These are phyloP conservation scores for Chlorella sorokiniana DNA, from an alignment of 139 green algal species.

Conservation along the genomic window DNA sequence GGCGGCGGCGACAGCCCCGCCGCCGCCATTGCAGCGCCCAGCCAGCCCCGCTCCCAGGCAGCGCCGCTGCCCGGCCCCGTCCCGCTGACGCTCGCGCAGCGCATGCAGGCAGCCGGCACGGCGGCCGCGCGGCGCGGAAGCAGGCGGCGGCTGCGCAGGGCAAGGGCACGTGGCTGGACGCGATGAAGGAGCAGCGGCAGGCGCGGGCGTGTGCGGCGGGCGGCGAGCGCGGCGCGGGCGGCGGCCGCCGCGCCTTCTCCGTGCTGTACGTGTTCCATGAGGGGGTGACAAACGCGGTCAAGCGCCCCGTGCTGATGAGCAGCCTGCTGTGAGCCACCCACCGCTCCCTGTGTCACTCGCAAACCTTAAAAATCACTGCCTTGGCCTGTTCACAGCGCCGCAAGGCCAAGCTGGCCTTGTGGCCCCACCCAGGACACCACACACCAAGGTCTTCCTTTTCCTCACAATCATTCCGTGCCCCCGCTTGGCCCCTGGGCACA, in stretches of 20 bases:
- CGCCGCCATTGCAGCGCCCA: not conserved
- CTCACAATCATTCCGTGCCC: too few species aligned
- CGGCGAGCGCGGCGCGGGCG: not conserved
- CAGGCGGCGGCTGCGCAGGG: not conserved
- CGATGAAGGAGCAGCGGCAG: conserved; percentile 36
- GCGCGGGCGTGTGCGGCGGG: conserved; percentile 5
- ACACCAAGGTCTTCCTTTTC: too few species aligned
- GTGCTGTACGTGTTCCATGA: conserved; percentile 92
- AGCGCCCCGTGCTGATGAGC: conserved; percentile 74
- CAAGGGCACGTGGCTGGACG: conserved; percentile 63
- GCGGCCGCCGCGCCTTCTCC: conserved; percentile 32
- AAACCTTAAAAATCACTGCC: too few species aligned
- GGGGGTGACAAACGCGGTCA: conserved; percentile 93
- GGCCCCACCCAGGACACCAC: too few species aligned
- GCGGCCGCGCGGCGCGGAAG: not conserved
- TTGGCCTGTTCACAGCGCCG: too few species aligned
- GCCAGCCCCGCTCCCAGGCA: not conserved
- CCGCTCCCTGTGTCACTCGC: too few species aligned
- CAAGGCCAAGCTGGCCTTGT: too few species aligned
- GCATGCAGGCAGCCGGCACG: conserved; percentile 29
- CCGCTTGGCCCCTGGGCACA: too few species aligned
- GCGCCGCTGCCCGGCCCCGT: conserved; percentile 1
- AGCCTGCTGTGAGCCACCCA: conserved; percentile 80
- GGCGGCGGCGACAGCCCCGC: not conserved
- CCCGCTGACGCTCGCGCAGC: conserved; percentile 49